Conservation (phyloP, 2,329 filamentous ascomycete genomes). For the Botrytis elliptica region DNA sequence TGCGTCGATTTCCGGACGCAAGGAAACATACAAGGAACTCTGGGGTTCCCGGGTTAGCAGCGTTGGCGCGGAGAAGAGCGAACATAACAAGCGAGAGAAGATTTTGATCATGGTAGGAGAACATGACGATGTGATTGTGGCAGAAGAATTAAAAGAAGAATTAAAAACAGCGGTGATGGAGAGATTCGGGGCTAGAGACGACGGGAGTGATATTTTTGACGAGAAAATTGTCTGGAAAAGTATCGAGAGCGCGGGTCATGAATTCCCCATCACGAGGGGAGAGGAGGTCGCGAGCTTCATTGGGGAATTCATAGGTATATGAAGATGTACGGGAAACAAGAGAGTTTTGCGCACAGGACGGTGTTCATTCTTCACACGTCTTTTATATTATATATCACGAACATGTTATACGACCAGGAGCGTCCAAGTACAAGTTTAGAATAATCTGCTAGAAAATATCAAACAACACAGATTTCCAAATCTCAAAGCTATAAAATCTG, state of each 20-base stretch:
- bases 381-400: too few species aligned
- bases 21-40: slow-evolving; percentile 51
- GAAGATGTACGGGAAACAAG: background rate
- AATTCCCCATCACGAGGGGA: slow-evolving; percentile 61
- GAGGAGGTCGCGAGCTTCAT: slow-evolving; percentile 38
- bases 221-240: slow-evolving; percentile 51
- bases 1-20: slow-evolving; percentile 54
- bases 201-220: slow-evolving; percentile 21
- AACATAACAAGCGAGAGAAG: slow-evolving; percentile 46
- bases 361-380: too few species aligned
- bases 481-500: background rate
- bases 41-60: slow-evolving; percentile 24
- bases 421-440: background rate
- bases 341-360: too few species aligned
- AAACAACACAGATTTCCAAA: background rate
- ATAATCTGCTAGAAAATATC: too few species aligned
- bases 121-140: slow-evolving; percentile 53
- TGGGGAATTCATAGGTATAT: background rate
- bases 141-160: slow-evolving; percentile 41
- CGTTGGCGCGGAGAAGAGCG: background rate
- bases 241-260: slow-evolving; percentile 53
- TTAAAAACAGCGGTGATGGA: slow-evolving; percentile 25
- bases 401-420: background rate
- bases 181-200: background rate
- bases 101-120: slow-evolving; percentile 48